Evolutionary conservation across 164 flowering plant species (phyloP).

Genomic region (Tetracentron sinense): DNA sequence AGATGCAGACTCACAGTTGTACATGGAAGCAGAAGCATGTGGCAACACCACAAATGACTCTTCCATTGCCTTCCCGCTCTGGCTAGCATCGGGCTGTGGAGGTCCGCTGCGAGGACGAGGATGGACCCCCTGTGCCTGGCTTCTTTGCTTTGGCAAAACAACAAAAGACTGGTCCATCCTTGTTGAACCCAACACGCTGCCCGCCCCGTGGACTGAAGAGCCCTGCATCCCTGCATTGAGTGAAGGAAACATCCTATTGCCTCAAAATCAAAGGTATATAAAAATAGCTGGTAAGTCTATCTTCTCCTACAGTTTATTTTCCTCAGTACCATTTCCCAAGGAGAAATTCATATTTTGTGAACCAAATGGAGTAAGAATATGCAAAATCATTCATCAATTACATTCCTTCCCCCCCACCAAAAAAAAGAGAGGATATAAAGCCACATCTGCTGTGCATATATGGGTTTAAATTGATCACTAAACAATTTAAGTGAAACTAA

Average conservation of each 20-base stretch:
- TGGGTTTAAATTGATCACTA: too few species aligned
- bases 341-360: too few species aligned
- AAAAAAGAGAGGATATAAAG: too few species aligned
- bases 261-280: too few species aligned
- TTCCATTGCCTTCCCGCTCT: conserved; percentile 77
- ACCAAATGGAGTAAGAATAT: too few species aligned
- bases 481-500: too few species aligned
- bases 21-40: conserved; percentile 78
- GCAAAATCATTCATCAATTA: too few species aligned
- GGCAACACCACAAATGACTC: conserved; percentile 96
- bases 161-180: conserved; percentile 93
- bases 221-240: conserved; percentile 70
- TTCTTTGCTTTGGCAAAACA: conserved; percentile 79
- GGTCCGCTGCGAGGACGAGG: conserved; percentile 67
- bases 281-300: too few species aligned
- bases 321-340: too few species aligned
- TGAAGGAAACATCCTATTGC: not conserved
- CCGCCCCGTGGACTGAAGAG: conserved; percentile 62
- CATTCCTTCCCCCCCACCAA: too few species aligned
- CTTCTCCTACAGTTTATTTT: not conserved
- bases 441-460: too few species aligned
- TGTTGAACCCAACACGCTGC: conserved; percentile 67
- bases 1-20: conserved; percentile 62
- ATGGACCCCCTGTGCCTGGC: conserved; percentile 54
- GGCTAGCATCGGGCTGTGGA: conserved; percentile 45